Evolutionary conservation across 805 yeast species (phyloP).

Genomic region (Torulaspora gathmanii): DNA sequence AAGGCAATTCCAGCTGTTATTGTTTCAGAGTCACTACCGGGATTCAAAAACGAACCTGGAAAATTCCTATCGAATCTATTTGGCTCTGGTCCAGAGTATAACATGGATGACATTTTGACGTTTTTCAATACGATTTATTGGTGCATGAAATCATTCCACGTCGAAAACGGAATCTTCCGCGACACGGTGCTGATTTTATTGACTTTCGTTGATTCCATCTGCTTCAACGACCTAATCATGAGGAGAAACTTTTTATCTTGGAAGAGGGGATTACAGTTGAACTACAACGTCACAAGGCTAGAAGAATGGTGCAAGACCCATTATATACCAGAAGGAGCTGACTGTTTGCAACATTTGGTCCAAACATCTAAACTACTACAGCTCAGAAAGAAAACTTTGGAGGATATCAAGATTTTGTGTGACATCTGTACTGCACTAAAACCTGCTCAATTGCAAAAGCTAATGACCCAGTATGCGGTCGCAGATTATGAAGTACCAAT

Average conservation of each 20-base stretch:
- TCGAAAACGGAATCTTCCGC: constrained; percentile 78
- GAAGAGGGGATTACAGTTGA: constrained; percentile 96
- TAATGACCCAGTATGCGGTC: constrained; percentile 80
- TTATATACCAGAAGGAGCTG: constrained; percentile 81
- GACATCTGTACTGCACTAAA: constrained; percentile 92
- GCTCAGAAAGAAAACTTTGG: constrained; percentile 80
- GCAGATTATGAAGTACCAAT: constrained; percentile 96
- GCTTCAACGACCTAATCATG: constrained; percentile 94
- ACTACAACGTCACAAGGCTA: constrained; percentile 90
- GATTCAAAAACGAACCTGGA: constrained; percentile 77
- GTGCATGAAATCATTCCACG: constrained; percentile 86
- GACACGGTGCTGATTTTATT: constrained; percentile 80
- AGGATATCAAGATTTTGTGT: constrained; percentile 85
- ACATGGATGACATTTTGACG: constrained; percentile 91
- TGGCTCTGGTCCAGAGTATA: constrained; percentile 63
- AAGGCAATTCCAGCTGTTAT: constrained; percentile 94
- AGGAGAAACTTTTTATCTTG: constrained; percentile 90
- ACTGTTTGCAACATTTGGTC: constrained; percentile 75
- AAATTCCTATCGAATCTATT: constrained; percentile 83
- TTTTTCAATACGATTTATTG: constrained; percentile 86
- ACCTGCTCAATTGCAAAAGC: constrained; percentile 92
- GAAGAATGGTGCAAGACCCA: constrained; percentile 99
- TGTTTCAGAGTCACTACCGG: constrained; percentile 90
- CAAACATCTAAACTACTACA: constrained; percentile 93
- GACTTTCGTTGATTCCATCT: constrained; percentile 81